Conservation (phyloP, 371 early-diverging fungal genomes). For the Mortierella sp. region DNA sequence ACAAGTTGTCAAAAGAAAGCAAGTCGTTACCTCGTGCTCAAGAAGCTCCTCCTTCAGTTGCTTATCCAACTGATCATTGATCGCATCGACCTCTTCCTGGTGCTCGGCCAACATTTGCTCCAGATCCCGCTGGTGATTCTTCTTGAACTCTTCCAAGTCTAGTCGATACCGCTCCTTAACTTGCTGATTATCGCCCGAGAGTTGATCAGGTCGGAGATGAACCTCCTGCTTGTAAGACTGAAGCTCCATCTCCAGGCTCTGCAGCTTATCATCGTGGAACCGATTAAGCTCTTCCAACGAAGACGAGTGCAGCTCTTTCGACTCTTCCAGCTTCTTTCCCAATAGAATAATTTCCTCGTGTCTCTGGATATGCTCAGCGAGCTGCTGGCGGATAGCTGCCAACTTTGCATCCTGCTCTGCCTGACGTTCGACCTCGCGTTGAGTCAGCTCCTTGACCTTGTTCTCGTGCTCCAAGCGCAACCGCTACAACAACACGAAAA, state of each 20-base stretch:
- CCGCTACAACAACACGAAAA: conserved; percentile 14
- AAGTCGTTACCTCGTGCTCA: conserved; percentile 41
- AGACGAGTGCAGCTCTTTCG: conserved; percentile 30
- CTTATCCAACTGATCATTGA: conserved; percentile 16
- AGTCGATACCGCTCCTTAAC: conserved; percentile 19
- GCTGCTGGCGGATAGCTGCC: conserved; percentile 16
- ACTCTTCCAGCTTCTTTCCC: conserved; percentile 34
- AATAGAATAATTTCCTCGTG: conserved; percentile 16
- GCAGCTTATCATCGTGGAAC: conserved; percentile 50
- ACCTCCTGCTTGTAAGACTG: conserved; percentile 23
- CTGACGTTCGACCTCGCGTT: conserved; percentile 13
- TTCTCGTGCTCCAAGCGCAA: conserved; percentile 26
- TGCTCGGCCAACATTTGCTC: conserved; percentile 20
- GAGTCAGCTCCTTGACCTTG: conserved; percentile 19
- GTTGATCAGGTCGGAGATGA: conserved; percentile 7
- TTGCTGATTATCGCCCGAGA: background rate
- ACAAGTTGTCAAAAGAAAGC: background rate
- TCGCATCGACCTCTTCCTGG: conserved; percentile 18
- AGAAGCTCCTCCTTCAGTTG: conserved; percentile 17
- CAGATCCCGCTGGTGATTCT: conserved; percentile 23
- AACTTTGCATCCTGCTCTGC: conserved; percentile 24
- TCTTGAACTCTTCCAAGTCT: conserved; percentile 34
- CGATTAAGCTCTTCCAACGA: conserved; percentile 41
- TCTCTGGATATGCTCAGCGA: conserved; percentile 23
- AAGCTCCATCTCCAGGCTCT: conserved; percentile 37